These are phyloP conservation scores for Trichoderma breve DNA, from an alignment of 2,329 filamentous ascomycete species.

Conservation along the genomic window DNA sequence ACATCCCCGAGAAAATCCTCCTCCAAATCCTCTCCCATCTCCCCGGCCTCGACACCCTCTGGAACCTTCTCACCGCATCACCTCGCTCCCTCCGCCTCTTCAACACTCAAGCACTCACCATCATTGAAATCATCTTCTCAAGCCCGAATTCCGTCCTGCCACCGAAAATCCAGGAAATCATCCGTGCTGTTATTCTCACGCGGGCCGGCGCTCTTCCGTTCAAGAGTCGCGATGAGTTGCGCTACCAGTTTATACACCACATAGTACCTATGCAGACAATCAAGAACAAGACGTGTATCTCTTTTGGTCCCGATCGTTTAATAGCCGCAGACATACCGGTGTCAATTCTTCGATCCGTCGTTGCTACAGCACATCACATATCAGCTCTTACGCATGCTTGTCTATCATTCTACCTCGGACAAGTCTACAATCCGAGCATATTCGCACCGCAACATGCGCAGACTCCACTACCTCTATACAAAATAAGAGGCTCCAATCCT, in stretches of 20 bases:
- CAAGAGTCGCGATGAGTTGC: neutral
- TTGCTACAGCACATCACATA: constrained; percentile 24
- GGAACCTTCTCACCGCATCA: constrained; percentile 3
- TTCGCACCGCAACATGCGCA: constrained; percentile 20
- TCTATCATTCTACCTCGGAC: constrained; percentile 23
- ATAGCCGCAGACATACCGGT: neutral
- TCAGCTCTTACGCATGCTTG: constrained; percentile 24
- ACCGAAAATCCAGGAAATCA: neutral
- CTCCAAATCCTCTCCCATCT: neutral
- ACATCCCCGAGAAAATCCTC: neutral
- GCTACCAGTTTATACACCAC: neutral
- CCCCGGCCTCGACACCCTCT: constrained; percentile 10
- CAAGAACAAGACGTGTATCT: neutral
- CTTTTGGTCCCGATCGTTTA: neutral
- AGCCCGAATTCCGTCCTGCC: neutral
- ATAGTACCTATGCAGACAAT: neutral
- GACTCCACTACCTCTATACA: neutral
- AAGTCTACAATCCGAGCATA: neutral
- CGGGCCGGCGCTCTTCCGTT: neutral
- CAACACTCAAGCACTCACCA: neutral
- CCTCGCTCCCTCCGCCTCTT: constrained; percentile 3
- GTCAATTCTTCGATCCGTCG: constrained; percentile 20
- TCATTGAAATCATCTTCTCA: neutral
- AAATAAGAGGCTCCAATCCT: neutral
- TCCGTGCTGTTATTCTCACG: constrained; percentile 5